Evolutionary conservation across 345 rosid genomes (phyloP), one percentile per base, ranked within the genome.

Genomic region (Laguncularia racemosa): DNA sequence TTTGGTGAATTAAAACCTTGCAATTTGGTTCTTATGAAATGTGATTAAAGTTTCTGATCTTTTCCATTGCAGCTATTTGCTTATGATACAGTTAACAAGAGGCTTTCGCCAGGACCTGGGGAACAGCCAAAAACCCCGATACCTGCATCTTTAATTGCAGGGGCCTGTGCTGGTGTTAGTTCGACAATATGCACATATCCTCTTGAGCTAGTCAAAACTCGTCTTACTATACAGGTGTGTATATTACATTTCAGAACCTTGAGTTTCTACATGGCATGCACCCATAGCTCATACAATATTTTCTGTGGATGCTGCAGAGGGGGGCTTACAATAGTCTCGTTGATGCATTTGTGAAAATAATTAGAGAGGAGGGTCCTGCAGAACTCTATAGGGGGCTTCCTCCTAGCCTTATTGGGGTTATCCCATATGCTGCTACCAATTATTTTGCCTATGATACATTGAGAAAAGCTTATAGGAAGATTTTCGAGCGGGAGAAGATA

Each of bases 141-240:
- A 45, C 86, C 98, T 10, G 86, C 97, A 21, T 92, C 98, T 0
- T 68, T 89, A 56, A 63, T 92, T n/a, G 98, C 98, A 0, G 98
- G 98, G 50, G 98, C 97, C 7, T 89, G 95, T 83, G 98, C 98
- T 64, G 98, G 98, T 64, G 96, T 92, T 63, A 86, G 89, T 76
- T 91, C 93, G 16, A 89, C 98, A 11, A 68, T 92, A 64, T 86
- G 81, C 77, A 92, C 91, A 1, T 92, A 92, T 67, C 98, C 98
- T 21, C 96, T 92, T 1, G 97, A 92, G 63, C 72, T 92, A 59
- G 76, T 92, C 64, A 92, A 92, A 76, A 92, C 98, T 55, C 91
- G 98, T 40, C 70, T 92, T 55, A 92, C 98, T 1, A 86, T 92
- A 58, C 89, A 89, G 98, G 98, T 89, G 14, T 19, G 16, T 19